Base-by-base conservation (phyloP, 163 green algal species). In the Prototheca cutis region DNA sequence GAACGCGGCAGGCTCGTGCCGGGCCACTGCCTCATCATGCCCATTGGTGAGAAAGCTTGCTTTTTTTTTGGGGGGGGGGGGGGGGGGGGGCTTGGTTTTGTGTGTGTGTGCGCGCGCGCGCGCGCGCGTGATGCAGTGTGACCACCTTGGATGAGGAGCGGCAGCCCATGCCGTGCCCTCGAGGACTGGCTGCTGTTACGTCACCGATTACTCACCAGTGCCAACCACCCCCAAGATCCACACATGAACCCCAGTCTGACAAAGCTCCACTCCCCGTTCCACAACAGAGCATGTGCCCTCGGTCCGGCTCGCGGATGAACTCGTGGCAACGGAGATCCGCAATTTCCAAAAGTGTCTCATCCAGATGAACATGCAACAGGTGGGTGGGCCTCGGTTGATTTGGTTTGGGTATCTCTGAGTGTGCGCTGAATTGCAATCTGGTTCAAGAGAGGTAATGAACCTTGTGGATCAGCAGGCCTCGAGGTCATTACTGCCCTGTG, bases 341-440 rank as follows among this genome's bases (percentile, higher is more conserved):
- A 98, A 98, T 76, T 98, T 97, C 80, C 94, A 96, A 53, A 98
- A 98, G 80, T 96, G 87, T 72, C 76, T 98, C 30, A 78, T 97
- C 15, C 80, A 84, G 58, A 94, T 95, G 87, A 86, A 73, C 60
- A 71, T 66, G 19, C 66, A 68, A 19, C 57, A 86, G 75, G 81
- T 80, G 45, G 2, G 70, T 51, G 42, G 18, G 8, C 36, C 8
- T 45, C 36, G 8, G 36, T 45, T 45, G 36, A 45, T 45, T 45
- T 45, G 36, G n/a, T n/a, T n/a, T n/a, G n/a, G n/a, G n/a, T n/a
- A n/a, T n/a, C n/a, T n/a, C n/a, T n/a, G n/a, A n/a, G n/a, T n/a
- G n/a, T n/a, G n/a, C n/a, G n/a, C n/a, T n/a, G n/a, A n/a, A n/a
- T n/a, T n/a, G n/a, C n/a, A n/a, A n/a, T n/a, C n/a, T n/a, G n/a